Percentiles rank a stretch among this genome's conserved stretches.
Evolutionary conservation across 2,329 filamentous ascomycete genomes (phyloP).

Genomic region (Alternaria consortialis): DNA sequence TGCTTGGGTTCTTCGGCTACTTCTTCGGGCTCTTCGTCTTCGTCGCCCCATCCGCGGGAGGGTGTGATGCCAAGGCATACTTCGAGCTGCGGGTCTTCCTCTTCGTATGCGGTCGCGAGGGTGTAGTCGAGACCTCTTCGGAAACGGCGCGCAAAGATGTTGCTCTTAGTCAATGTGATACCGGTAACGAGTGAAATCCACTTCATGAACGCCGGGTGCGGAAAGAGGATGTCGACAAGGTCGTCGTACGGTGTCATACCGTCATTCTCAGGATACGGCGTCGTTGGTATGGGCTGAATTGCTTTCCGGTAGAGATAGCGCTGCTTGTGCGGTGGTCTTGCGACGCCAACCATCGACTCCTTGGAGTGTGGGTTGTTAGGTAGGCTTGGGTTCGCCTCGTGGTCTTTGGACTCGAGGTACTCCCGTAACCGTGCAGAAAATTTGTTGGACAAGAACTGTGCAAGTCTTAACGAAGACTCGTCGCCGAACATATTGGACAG

Average conservation of each 20-base stretch:
- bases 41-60: conserved; percentile 82
- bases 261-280: conserved; percentile 43
- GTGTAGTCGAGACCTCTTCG: conserved; percentile 89
- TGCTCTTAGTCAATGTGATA: conserved; percentile 74
- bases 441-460: conserved; percentile 78
- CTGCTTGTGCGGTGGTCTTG: conserved; percentile 92
- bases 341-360: conserved; percentile 64
- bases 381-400: conserved; percentile 56
- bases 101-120: conserved; percentile 82
- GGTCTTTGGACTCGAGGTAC: conserved; percentile 69
- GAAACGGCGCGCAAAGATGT: conserved; percentile 86
- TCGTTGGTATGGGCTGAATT: conserved; percentile 51
- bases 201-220: conserved; percentile 84
- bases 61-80: conserved; percentile 89
- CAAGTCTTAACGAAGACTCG: conserved; percentile 83
- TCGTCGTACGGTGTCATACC: conserved; percentile 68
- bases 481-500: conserved; percentile 82
- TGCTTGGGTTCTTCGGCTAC: conserved; percentile 57
- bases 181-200: conserved; percentile 88
- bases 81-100: conserved; percentile 79
- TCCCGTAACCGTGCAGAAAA: conserved; percentile 76
- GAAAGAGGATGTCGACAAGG: conserved; percentile 81
- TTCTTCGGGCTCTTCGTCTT: conserved; percentile 64
- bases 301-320: conserved; percentile 83
- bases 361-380: conserved; percentile 44